phyloP scores from a whole-genome alignment of 1,284 basidiomycete species.

The Rhodotorula glutinis region DNA sequence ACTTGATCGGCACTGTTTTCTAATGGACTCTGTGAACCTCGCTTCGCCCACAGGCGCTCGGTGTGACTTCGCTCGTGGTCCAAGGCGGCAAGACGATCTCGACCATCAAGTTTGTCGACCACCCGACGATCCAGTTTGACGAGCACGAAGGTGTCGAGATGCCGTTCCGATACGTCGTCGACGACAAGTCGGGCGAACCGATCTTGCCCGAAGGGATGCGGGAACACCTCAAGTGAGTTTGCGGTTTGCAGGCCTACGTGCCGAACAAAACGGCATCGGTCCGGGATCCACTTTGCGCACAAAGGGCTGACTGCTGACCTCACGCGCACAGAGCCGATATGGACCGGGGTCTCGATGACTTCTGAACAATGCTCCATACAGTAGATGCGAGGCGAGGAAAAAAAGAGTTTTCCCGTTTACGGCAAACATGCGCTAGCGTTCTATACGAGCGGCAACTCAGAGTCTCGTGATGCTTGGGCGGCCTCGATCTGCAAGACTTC shows the following conservation, averaged over 20 bases:
- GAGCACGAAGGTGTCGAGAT: slow-evolving; percentile 73
- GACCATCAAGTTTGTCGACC: slow-evolving; percentile 70
- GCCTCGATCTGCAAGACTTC: too few relatives aligned
- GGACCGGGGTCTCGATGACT: slow-evolving; percentile 71
- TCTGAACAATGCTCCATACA: background rate
- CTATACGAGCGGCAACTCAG: too few relatives aligned
- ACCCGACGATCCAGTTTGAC: slow-evolving; percentile 82
- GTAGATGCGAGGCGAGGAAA: too few relatives aligned
- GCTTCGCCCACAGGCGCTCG: slow-evolving; percentile 61
- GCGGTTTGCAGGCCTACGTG: too few relatives aligned
- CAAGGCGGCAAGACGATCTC: slow-evolving; percentile 65
- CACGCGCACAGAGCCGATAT: slow-evolving; percentile 60
- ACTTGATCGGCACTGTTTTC: too few relatives aligned
- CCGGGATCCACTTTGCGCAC: too few relatives aligned
- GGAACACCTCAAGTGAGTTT: slow-evolving; percentile 61
- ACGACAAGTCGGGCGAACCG: slow-evolving; percentile 54
- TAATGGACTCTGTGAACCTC: too few relatives aligned
- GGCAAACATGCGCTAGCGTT: too few relatives aligned
- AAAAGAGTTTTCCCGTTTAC: too few relatives aligned
- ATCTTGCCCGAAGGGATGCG: slow-evolving; percentile 86
- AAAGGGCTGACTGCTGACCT: too few relatives aligned
- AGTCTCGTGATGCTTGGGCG: too few relatives aligned
- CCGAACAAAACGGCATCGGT: too few relatives aligned
- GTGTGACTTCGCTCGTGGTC: slow-evolving; percentile 84
- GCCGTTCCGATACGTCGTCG: slow-evolving; percentile 50